Evolutionary conservation across 139 green algal genomes (phyloP).

Genomic region (Asterochloris erici): DNA sequence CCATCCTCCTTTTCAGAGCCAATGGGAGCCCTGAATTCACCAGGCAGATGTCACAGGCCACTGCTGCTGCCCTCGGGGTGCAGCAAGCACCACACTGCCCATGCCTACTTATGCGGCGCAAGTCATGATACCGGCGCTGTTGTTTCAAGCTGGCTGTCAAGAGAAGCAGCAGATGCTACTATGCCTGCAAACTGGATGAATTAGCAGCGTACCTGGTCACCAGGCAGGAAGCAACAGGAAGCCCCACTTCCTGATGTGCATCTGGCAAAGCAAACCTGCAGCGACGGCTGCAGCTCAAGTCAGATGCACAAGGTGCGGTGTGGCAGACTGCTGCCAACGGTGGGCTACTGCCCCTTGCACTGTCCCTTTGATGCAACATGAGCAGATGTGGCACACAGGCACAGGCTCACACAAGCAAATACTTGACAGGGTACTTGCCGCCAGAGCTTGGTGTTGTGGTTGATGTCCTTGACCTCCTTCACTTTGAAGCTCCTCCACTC

Average conservation of each 20-base stretch:
- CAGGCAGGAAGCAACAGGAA: constrained; percentile 43
- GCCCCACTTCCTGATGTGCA: constrained; percentile 15
- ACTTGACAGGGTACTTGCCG: no score
- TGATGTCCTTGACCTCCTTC: no score
- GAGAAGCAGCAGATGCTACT: not conserved
- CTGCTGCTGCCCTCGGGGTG: not conserved
- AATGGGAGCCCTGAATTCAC: constrained; percentile 39
- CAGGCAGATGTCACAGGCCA: not conserved
- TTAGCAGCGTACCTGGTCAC: constrained; percentile 20
- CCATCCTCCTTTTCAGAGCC: constrained; percentile 52
- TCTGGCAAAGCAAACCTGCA: constrained; percentile 37
- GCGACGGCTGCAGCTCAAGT: not conserved
- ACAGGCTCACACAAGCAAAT: no score
- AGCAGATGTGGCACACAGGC: no score
- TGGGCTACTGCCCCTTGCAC: no score
- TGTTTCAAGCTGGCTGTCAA: not conserved
- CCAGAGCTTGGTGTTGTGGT: no score
- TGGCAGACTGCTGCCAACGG: no score
- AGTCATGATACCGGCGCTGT: not conserved
- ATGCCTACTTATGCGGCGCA: not conserved
- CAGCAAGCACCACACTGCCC: not conserved
- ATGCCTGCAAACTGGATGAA: not conserved
- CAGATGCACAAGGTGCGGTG: not conserved
- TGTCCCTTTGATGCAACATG: no score
- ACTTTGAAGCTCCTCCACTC: no score